Conservation (phyloP, 1,284 basidiomycete genomes). For the Papiliotrema nemorosa region DNA sequence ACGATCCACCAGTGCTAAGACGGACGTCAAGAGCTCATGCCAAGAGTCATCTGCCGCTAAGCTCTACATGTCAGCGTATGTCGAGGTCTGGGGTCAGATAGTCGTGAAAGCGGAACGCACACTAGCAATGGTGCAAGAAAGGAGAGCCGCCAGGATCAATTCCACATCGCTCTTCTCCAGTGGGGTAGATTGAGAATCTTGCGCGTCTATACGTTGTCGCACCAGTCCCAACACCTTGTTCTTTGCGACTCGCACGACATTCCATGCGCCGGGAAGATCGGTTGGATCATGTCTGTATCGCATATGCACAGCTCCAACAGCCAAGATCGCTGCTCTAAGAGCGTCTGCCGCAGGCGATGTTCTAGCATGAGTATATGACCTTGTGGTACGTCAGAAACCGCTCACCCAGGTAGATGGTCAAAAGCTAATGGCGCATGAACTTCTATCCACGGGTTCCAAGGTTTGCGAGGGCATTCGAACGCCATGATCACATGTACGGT, state of each 20-base stretch:
- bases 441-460: conserved; percentile 45
- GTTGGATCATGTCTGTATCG: conserved; percentile 32
- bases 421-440: conserved; percentile 43
- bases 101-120: conserved; percentile 19
- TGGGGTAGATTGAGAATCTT: not conserved
- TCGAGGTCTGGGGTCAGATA: not conserved
- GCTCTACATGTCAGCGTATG: conserved; percentile 21
- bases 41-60: conserved; percentile 45
- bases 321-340: conserved; percentile 38
- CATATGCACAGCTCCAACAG: conserved; percentile 42
- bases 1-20: conserved; percentile 35
- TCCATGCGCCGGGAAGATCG: conserved; percentile 34
- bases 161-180: conserved; percentile 36
- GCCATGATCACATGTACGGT: conserved; percentile 44
- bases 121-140: conserved; percentile 43
- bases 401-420: conserved; percentile 36
- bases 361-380: conserved; percentile 5
- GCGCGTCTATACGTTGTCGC: conserved; percentile 22
- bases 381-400: not conserved
- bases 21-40: conserved; percentile 42
- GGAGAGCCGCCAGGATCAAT: conserved; percentile 37
- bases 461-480: conserved; percentile 30
- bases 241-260: conserved; percentile 29
- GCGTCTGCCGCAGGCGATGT: conserved; percentile 38
- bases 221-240: conserved; percentile 30